Evolutionary conservation across 345 rosid genomes (phyloP).

Genomic region (Salix caprea): DNA sequence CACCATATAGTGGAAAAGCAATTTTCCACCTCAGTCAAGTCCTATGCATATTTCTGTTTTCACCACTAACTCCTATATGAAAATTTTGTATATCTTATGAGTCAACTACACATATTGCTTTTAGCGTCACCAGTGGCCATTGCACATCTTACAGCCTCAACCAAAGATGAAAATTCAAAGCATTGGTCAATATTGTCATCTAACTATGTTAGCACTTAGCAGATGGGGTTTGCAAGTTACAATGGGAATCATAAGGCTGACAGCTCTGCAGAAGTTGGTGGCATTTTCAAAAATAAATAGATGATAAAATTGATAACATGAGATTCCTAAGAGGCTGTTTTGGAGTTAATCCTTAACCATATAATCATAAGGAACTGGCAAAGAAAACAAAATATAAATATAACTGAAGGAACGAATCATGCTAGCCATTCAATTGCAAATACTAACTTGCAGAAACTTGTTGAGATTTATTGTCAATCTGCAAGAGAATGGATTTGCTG

Average conservation of each 20-base stretch:
- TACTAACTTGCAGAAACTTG: constrained; percentile 90
- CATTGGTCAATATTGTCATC: not conserved
- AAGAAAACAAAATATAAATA: not conserved
- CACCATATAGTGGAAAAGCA: not conserved
- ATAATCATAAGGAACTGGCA: not conserved
- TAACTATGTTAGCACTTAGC: not conserved
- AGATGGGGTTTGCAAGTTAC: not conserved
- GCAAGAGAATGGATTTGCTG: constrained; percentile 69
- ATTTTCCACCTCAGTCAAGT: not conserved
- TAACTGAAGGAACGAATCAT: not conserved
- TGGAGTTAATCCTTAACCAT: not conserved
- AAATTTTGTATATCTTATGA: not conserved
- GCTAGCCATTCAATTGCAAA: not conserved
- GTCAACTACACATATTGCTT: not conserved
- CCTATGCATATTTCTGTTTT: not conserved
- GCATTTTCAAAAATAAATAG: not conserved
- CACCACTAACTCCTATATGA: not conserved
- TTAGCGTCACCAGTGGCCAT: not conserved
- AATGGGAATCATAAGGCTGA: not conserved
- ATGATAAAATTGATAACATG: not conserved
- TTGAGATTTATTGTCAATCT: constrained; percentile 83
- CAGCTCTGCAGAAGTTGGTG: not conserved
- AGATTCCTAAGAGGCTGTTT: not conserved
- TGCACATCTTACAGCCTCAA: not conserved
- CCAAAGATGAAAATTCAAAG: not conserved